Evolutionary conservation across 192 early-diverging fungal genomes (phyloP).

Genomic region (Haplosporangium gracile): DNA sequence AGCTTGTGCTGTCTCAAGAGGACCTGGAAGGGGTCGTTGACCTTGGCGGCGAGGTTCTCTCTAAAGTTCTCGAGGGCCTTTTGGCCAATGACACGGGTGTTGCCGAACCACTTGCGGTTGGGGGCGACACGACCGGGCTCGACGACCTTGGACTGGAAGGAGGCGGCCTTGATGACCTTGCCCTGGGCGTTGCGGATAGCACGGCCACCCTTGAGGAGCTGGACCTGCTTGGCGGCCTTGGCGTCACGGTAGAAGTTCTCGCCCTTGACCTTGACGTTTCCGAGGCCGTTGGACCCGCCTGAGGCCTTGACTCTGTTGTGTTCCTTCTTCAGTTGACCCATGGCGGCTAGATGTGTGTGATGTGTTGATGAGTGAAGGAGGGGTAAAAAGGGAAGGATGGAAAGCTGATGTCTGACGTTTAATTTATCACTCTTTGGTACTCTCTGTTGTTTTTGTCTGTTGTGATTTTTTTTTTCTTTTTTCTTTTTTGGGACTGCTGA

Average conservation of each 20-base stretch:
- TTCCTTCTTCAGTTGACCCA: slow-evolving; percentile 76
- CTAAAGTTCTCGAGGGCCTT: slow-evolving; percentile 94
- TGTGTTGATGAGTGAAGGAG: not conserved
- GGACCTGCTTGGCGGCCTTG: slow-evolving; percentile 91
- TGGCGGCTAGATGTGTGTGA: slow-evolving; percentile 23
- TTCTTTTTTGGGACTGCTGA: slow-evolving; percentile 34
- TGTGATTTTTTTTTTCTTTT: slow-evolving; percentile 19
- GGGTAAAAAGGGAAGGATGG: slow-evolving; percentile 5
- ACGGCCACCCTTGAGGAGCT: slow-evolving; percentile 93
- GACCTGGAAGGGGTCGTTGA: slow-evolving; percentile 96
- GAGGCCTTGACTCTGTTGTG: slow-evolving; percentile 64
- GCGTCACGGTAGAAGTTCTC: slow-evolving; percentile 99
- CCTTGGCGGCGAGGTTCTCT: slow-evolving; percentile 86
- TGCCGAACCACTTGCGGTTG: slow-evolving; percentile 98
- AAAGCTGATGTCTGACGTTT: not conserved
- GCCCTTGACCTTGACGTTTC: slow-evolving; percentile 90
- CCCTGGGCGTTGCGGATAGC: slow-evolving; percentile 88
- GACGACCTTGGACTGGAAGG: slow-evolving; percentile 86
- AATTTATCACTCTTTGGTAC: not conserved
- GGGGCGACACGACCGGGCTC: slow-evolving; percentile 89
- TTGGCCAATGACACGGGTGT: slow-evolving; percentile 97
- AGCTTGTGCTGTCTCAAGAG: slow-evolving; percentile 94
- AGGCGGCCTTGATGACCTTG: slow-evolving; percentile 91
- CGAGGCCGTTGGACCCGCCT: slow-evolving; percentile 60
- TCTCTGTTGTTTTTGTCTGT: not conserved